Conservation (phyloP, 2,329 filamentous ascomycete species). For the Fusarium newnesense region DNA sequence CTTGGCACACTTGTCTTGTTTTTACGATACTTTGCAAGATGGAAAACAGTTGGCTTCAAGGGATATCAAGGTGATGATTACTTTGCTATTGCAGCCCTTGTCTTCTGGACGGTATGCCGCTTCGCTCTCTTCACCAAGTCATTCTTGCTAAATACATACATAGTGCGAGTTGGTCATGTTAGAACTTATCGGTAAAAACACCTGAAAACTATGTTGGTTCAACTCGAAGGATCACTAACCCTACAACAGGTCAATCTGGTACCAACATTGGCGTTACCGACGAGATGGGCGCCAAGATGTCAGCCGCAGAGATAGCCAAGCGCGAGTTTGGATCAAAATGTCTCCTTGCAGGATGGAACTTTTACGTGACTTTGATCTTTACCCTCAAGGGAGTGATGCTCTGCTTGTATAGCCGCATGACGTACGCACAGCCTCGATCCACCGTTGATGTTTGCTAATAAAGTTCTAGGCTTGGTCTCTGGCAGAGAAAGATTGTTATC, state of each 20-base stretch:
- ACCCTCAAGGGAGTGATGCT: constrained; percentile 55
- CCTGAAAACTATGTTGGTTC: neutral
- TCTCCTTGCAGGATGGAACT: constrained; percentile 52
- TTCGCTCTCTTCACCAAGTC: neutral
- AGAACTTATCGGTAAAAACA: constrained; percentile 47
- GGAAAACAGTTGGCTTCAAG: constrained; percentile 53
- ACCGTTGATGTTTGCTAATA: constrained; percentile 2
- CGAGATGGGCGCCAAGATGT: constrained; percentile 46
- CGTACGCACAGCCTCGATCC: constrained; percentile 44
- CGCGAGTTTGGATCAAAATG: constrained; percentile 50
- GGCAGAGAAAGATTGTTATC: constrained; percentile 52
- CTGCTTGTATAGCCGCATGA: constrained; percentile 56
- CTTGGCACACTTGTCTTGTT: constrained; percentile 52
- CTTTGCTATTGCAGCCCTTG: constrained; percentile 50
- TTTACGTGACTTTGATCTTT: constrained; percentile 56
- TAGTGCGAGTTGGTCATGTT: constrained; percentile 47
- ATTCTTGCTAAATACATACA: neutral
- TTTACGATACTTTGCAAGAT: constrained; percentile 52
- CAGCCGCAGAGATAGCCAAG: constrained; percentile 42
- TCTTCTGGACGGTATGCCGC: constrained; percentile 52
- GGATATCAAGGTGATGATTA: constrained; percentile 56
- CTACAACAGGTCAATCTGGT: constrained; percentile 49
- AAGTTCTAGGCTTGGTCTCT: constrained; percentile 47
- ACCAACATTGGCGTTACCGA: constrained; percentile 51
- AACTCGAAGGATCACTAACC: constrained; percentile 10